Base-by-base conservation (phyloP, 768 basidiomycete genomes). In the Suillus sp. region DNA sequence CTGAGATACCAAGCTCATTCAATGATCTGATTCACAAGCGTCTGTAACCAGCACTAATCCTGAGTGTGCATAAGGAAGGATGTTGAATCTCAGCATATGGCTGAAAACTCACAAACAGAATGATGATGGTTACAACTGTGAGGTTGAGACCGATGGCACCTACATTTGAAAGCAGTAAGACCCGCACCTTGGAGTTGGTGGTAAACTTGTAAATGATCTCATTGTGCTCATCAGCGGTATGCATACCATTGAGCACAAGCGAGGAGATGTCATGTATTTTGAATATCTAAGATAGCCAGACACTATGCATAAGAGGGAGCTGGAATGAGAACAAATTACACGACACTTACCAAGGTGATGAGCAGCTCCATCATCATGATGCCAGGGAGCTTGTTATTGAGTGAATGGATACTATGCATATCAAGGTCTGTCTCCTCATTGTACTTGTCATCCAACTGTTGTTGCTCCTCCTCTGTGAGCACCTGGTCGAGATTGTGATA, bases 61-160 rank as follows among this genome's bases (percentile, higher is more conserved):
- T n/a, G n/a, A n/a, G n/a, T n/a, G n/a, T n/a, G n/a, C n/a, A n/a
- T n/a, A n/a, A n/a, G n/a, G n/a, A n/a, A n/a, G n/a, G n/a, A n/a
- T n/a, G n/a, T n/a, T n/a, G n/a, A n/a, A n/a, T n/a, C n/a, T n/a
- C n/a, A n/a, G n/a, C n/a, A n/a, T n/a, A n/a, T n/a, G n/a, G n/a
- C n/a, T n/a, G n/a, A n/a, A n/a, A 11, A 62, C 70, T 66, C 47
- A 74, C 70, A 10, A 74, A 66, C 18, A 74, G 65, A 3, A 74
- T 70, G 3, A 74, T 61, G 16, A 61, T 42, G 37, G 58, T 51
- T 1, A 71, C 67, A 2, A 71, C 62, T 1, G 72, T 54, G 1
- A 73, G 59, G 57, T 73, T 75, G 0, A 73, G 67, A 8, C 72
- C 69, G 2, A 66, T 67, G 0, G 68, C 48, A 1, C 71, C 71